Conservation (phyloP, 2,329 filamentous ascomycete genomes). For the Colletotrichum simmondsii region DNA sequence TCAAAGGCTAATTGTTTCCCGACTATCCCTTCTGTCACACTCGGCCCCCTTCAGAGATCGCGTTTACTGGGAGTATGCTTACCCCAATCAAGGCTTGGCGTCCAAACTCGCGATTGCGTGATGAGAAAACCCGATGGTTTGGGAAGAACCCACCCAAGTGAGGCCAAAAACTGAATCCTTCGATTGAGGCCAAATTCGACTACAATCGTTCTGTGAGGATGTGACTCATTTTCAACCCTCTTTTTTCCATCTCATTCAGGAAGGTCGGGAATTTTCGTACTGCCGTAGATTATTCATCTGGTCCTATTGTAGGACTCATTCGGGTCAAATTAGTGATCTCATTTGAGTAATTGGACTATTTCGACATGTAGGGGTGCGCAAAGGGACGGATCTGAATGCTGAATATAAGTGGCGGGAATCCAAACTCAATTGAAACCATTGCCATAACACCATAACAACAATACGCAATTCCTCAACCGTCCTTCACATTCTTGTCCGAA, state of each 20-base stretch:
- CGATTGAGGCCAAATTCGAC: conserved; percentile 5
- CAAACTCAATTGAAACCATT: neutral
- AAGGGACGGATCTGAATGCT: neutral
- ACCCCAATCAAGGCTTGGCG: too few species aligned
- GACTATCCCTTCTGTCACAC: neutral
- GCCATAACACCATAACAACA: neutral
- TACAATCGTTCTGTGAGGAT: neutral
- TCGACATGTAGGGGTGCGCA: neutral
- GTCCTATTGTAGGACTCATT: neutral
- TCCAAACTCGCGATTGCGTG: neutral
- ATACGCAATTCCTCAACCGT: too few species aligned
- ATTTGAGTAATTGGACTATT: neutral
- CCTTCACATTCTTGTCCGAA: too few species aligned
- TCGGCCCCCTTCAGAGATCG: neutral
- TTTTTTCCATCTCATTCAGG: neutral
- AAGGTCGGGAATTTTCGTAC: neutral
- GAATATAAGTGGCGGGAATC: neutral
- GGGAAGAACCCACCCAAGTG: neutral
- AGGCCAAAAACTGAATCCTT: neutral
- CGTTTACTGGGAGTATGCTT: neutral
- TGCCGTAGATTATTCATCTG: neutral
- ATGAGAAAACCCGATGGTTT: neutral
- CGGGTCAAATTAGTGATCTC: neutral
- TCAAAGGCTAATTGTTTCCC: neutral
- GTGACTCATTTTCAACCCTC: neutral